Conservation (phyloP, 2,329 filamentous ascomycete species). For the Sporothrix pseudoabietina region DNA sequence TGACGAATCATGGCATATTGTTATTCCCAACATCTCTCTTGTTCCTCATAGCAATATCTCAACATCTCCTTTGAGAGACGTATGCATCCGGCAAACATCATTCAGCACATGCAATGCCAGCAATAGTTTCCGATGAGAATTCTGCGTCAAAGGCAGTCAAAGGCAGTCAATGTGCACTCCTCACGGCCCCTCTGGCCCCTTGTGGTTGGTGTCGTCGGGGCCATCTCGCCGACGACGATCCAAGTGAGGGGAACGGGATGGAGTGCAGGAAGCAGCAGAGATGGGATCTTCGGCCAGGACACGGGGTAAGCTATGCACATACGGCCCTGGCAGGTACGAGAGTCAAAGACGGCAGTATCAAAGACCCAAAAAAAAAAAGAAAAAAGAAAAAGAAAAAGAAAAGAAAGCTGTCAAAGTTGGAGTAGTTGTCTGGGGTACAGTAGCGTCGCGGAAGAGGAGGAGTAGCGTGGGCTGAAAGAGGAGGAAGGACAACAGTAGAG, state of each 20-base stretch:
- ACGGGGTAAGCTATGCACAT: background rate
- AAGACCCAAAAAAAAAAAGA: background rate
- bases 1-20: background rate
- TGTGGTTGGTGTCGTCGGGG: background rate
- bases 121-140: background rate
- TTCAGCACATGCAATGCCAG: background rate
- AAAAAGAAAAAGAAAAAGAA: background rate
- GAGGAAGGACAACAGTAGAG: background rate
- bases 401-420: background rate
- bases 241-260: conserved; percentile 14
- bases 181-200: background rate
- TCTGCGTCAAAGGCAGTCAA: background rate
- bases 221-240: conserved; percentile 8
- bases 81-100: background rate
- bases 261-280: background rate
- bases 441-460: background rate
- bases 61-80: background rate
- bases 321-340: background rate
- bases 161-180: too few species aligned
- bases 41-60: background rate
- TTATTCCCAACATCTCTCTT: background rate
- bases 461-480: background rate
- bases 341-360: background rate
- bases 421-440: conserved; percentile 5
- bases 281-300: background rate